Conservation (phyloP, 352 stramenopile species). For the Phytophthora macrochlamydospora region DNA sequence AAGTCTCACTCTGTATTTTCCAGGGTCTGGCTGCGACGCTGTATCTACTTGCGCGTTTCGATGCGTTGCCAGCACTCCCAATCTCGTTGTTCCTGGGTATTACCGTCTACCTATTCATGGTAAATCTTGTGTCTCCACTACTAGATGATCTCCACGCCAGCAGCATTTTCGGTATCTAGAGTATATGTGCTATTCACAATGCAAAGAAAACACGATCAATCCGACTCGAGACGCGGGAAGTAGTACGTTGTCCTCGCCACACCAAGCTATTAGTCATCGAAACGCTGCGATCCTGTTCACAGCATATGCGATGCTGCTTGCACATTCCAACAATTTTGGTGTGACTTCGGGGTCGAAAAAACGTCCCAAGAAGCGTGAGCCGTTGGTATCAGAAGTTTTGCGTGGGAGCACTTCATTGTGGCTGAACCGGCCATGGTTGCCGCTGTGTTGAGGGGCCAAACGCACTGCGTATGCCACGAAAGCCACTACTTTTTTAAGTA, state of each 20-base stretch:
- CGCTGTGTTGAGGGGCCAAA: no score
- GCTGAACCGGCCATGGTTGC: no score
- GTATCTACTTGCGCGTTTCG: conserved; percentile 91
- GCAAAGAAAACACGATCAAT: no score
- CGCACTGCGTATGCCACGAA: no score
- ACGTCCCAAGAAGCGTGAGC: neutral
- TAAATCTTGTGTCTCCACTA: conserved; percentile 41
- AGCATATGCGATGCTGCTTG: neutral
- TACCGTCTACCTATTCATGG: conserved; percentile 46
- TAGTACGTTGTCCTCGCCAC: neutral
- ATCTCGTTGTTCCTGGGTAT: conserved; percentile 94
- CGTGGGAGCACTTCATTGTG: no score
- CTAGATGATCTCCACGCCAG: conserved; percentile 30
- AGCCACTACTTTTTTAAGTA: no score
- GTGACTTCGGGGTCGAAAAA: neutral
- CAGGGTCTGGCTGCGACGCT: conserved; percentile 91
- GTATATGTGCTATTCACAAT: neutral
- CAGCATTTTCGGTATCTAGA: conserved; percentile 27
- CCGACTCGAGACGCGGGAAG: no score
- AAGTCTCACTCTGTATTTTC: neutral
- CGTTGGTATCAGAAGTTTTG: neutral
- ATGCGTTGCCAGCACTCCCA: conserved; percentile 94
- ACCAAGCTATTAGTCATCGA: neutral
- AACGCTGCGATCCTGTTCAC: neutral
- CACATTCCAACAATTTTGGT: conserved; percentile 8